Percentiles rank a stretch among this genome's conserved stretches.
Conservation (phyloP, 2,329 filamentous ascomycete species). For the Trichoderma atrobrunneum region DNA sequence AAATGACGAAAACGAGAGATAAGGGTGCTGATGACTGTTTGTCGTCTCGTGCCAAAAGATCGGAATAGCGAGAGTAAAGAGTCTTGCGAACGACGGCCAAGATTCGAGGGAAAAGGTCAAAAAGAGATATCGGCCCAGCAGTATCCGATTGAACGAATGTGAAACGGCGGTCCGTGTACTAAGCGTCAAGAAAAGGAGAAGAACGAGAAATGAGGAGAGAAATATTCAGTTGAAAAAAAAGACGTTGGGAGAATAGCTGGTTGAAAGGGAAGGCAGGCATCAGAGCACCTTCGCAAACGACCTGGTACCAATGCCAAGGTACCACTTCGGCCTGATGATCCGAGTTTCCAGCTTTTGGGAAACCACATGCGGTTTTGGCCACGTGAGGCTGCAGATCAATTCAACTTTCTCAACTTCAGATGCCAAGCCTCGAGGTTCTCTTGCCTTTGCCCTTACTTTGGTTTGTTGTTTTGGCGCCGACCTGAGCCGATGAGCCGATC, state of each 20-base stretch:
- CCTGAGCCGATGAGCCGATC: background rate
- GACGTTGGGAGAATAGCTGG: background rate
- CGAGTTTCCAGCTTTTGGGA: background rate
- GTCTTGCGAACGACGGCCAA: background rate
- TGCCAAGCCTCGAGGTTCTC: background rate
- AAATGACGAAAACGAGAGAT: background rate
- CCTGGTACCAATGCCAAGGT: background rate
- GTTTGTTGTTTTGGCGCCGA: background rate
- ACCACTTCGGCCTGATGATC: background rate
- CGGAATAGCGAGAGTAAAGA: background rate
- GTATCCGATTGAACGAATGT: background rate
- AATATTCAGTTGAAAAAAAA: too few relatives aligned
- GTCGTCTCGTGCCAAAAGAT: background rate
- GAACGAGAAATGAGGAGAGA: too few relatives aligned
- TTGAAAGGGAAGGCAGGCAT: background rate
- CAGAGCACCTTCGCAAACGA: background rate
- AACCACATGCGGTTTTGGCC: background rate
- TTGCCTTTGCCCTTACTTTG: background rate
- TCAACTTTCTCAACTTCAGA: background rate
- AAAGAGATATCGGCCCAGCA: background rate
- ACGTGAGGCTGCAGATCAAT: background rate
- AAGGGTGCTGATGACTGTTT: background rate
- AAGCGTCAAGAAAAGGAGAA: background rate
- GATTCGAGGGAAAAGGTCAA: background rate
- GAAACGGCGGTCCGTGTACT: background rate